Conservation (phyloP, 1,139 yeast species). For the Protomyces gravidus region DNA sequence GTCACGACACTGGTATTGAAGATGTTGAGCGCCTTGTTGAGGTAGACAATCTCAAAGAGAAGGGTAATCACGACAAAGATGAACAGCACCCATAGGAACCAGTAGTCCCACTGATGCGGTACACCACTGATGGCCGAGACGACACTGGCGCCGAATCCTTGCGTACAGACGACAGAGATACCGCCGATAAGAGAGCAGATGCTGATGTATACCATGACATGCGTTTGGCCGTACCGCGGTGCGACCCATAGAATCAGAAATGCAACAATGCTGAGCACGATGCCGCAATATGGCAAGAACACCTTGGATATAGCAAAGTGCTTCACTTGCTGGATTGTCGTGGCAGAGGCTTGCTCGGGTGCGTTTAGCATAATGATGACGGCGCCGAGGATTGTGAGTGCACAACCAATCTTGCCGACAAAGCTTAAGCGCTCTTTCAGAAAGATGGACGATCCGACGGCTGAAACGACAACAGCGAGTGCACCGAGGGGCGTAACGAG, state of each 20-base stretch:
- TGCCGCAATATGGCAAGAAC: slow-evolving; percentile 28
- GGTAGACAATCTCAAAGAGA: slow-evolving; percentile 30
- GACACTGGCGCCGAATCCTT: slow-evolving; percentile 32
- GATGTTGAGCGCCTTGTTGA: slow-evolving; percentile 33
- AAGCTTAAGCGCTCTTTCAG: slow-evolving; percentile 32
- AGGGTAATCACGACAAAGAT: slow-evolving; percentile 31
- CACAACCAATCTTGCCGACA: slow-evolving; percentile 33
- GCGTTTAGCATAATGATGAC: slow-evolving; percentile 31
- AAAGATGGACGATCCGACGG: slow-evolving; percentile 31
- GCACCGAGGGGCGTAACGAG: slow-evolving; percentile 33
- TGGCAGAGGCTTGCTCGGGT: slow-evolving; percentile 29
- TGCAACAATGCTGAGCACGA: slow-evolving; percentile 16
- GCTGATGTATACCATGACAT: slow-evolving; percentile 29
- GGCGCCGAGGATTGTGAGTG: slow-evolving; percentile 31
- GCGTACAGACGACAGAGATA: slow-evolving; percentile 32
- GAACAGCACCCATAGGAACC: slow-evolving; percentile 32
- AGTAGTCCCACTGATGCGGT: slow-evolving; percentile 31
- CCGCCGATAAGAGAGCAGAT: slow-evolving; percentile 33
- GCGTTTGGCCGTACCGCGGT: slow-evolving; percentile 31
- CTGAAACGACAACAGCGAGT: slow-evolving; percentile 32
- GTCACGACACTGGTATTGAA: slow-evolving; percentile 34
- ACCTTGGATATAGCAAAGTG: slow-evolving; percentile 23
- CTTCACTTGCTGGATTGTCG: slow-evolving; percentile 31
- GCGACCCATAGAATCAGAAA: slow-evolving; percentile 30
- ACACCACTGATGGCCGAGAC: slow-evolving; percentile 33